A percentile compares a stretch with the other conserved stretches of the same genome.
These are phyloP conservation scores for Bruguiera hainesii DNA, from an alignment of 441 rosid species.

Conservation along the genomic window DNA sequence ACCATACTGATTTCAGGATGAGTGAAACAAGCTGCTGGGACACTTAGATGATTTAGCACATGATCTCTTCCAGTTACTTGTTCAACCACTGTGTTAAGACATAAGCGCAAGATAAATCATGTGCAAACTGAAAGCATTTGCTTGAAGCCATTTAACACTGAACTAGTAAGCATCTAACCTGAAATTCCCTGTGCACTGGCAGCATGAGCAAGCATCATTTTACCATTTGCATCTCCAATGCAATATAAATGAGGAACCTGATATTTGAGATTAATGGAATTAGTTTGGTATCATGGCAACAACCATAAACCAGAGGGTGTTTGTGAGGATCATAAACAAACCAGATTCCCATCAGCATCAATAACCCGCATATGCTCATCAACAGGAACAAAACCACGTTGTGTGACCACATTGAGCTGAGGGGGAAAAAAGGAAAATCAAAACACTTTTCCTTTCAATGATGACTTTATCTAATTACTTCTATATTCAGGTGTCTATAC, in stretches of 20 bases:
- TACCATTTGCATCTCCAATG: slow-evolving; percentile 95
- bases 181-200: slow-evolving; percentile 99
- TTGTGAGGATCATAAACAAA: slow-evolving; percentile 20
- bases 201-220: slow-evolving; percentile 99
- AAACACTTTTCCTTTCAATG: slow-evolving; percentile 2
- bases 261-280: slow-evolving; percentile 7
- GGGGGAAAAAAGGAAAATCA: slow-evolving; percentile 6
- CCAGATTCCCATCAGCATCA: slow-evolving; percentile 82
- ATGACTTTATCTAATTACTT: slow-evolving; percentile 6
- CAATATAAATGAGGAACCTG: slow-evolving; percentile 81
- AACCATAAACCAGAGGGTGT: background rate
- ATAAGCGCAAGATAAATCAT: slow-evolving; percentile 13
- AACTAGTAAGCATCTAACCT: slow-evolving; percentile 36
- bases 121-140: slow-evolving; percentile 4
- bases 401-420: slow-evolving; percentile 83
- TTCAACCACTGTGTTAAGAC: slow-evolving; percentile 66
- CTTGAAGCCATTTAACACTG: slow-evolving; percentile 10
- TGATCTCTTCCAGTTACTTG: slow-evolving; percentile 90
- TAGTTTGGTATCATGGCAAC: slow-evolving; percentile 5
- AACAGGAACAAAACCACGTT: slow-evolving; percentile 90
- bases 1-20: slow-evolving; percentile 99
- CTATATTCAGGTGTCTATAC: slow-evolving; percentile 35
- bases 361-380: slow-evolving; percentile 86
- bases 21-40: slow-evolving; percentile 99
- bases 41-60: slow-evolving; percentile 84